A percentile compares a stretch with the other conserved stretches of the same genome.
These are phyloP conservation scores for Sphaerulina vaccinii DNA, from an alignment of 2,329 filamentous ascomycete genomes.

Conservation along the genomic window DNA sequence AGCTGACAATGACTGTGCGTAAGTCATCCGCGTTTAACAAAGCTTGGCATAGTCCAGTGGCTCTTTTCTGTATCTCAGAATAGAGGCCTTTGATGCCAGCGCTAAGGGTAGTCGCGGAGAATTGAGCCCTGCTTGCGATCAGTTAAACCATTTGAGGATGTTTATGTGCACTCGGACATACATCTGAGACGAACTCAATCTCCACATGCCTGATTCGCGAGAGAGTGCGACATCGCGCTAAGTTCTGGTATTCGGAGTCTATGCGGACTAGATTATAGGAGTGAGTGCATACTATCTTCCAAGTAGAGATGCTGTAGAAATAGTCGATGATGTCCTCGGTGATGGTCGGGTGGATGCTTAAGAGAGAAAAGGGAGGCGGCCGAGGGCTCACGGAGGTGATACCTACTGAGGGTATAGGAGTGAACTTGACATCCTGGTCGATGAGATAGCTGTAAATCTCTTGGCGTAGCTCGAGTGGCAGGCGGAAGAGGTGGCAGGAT, in stretches of 20 bases:
- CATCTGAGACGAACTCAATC: conserved; percentile 37
- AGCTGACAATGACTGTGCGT: conserved; percentile 32
- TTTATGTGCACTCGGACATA: background rate
- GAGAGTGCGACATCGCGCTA: conserved; percentile 28
- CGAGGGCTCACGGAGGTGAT: conserved; percentile 37
- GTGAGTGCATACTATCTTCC: conserved; percentile 38
- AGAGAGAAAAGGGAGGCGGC: conserved; percentile 28
- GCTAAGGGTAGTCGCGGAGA: conserved; percentile 34
- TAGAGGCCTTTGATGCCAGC: conserved; percentile 35
- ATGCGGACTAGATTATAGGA: conserved; percentile 41
- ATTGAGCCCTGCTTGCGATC: conserved; percentile 21
- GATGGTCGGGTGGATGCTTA: conserved; percentile 32
- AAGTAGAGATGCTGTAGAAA: conserved; percentile 35
- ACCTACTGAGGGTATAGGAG: conserved; percentile 35
- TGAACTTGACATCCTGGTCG: conserved; percentile 25
- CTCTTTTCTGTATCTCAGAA: conserved; percentile 32
- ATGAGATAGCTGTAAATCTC: conserved; percentile 44
- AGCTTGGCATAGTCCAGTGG: conserved; percentile 33
- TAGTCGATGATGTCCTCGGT: conserved; percentile 34
- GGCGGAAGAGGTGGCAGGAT: conserved; percentile 24
- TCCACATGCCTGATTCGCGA: conserved; percentile 33
- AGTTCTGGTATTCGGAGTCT: conserved; percentile 34
- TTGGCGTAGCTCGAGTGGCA: conserved; percentile 48
- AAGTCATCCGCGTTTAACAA: conserved; percentile 28
- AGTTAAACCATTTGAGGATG: background rate